These are phyloP conservation scores for Antrodiella citrinella DNA, from an alignment of 768 basidiomycete genomes.

Conservation along the genomic window DNA sequence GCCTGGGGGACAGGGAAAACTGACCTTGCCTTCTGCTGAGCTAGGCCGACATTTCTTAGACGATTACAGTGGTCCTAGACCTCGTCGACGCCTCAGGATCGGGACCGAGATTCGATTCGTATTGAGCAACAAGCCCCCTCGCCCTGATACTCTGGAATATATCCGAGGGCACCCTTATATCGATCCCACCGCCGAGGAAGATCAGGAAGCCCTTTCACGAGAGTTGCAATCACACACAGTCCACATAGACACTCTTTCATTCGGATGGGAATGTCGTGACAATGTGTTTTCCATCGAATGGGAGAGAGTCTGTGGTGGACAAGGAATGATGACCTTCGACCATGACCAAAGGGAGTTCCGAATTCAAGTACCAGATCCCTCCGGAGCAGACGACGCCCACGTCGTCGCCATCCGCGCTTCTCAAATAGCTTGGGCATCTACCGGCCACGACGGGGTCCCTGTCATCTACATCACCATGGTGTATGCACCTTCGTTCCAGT, in stretches of 20 bases:
- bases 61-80: slow-evolving; percentile 7
- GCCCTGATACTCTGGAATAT: slow-evolving; percentile 26
- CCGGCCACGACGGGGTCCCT: slow-evolving; percentile 16
- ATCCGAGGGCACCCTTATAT: slow-evolving; percentile 29
- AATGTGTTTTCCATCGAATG: slow-evolving; percentile 48
- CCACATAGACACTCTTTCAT: slow-evolving; percentile 33
- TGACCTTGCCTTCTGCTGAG: slow-evolving; percentile 6
- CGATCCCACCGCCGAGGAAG: slow-evolving; percentile 29
- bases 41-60: slow-evolving; percentile 8
- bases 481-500: slow-evolving; percentile 1
- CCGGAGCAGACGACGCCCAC: slow-evolving; percentile 9
- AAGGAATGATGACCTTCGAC: slow-evolving; percentile 27
- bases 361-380: slow-evolving; percentile 19
- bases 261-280: slow-evolving; percentile 55
- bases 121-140: not conserved
- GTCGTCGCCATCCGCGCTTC: slow-evolving; percentile 36
- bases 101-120: slow-evolving; percentile 24
- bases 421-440: slow-evolving; percentile 30
- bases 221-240: slow-evolving; percentile 5
- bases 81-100: not conserved
- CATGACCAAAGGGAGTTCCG: slow-evolving; percentile 41
- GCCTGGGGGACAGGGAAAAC: slow-evolving; percentile 3
- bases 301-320: slow-evolving; percentile 26
- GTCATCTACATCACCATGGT: not conserved
- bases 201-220: slow-evolving; percentile 22